Conservation (phyloP, 257 asterid genomes). For the Petrea volubilis region DNA sequence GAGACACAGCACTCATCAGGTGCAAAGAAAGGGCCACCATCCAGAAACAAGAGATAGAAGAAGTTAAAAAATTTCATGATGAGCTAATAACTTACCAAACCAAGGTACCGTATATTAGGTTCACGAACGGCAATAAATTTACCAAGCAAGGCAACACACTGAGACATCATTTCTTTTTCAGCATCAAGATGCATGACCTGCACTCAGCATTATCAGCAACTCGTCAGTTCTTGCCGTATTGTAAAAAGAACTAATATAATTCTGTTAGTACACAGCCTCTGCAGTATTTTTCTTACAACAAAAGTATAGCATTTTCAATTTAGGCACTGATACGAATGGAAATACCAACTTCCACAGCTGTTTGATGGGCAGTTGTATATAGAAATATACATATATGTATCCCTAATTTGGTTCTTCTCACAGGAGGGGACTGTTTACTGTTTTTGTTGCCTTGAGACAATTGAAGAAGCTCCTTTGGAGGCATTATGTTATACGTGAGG, state of each 20-base stretch:
- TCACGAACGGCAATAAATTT: slow-evolving; percentile 96
- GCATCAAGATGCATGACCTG: slow-evolving; percentile 99
- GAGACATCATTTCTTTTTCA: slow-evolving; percentile 97
- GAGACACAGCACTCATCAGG: neutral
- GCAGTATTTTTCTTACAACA: neutral
- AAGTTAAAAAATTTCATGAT: slow-evolving; percentile 6
- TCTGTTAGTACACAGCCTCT: neutral
- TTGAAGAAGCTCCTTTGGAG: neutral
- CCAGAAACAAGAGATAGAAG: slow-evolving; percentile 6
- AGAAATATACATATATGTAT: too few relatives aligned
- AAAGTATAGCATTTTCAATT: slow-evolving; percentile 1
- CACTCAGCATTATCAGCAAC: slow-evolving; percentile 3
- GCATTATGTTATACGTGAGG: neutral
- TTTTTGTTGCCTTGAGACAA: neutral
- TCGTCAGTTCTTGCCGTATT: too few relatives aligned
- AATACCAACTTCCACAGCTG: neutral
- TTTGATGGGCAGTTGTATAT: too few relatives aligned
- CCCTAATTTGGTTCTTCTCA: too few relatives aligned
- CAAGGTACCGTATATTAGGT: slow-evolving; percentile 96
- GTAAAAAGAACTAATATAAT: neutral
- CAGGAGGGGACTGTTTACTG: too few relatives aligned
- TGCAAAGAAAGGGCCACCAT: slow-evolving; percentile 14
- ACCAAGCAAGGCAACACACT: slow-evolving; percentile 96
- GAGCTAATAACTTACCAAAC: slow-evolving; percentile 66
- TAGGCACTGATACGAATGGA: neutral